Base-by-base conservation (phyloP, 139 green algal genomes). In the Zygnema cylindricum region DNA sequence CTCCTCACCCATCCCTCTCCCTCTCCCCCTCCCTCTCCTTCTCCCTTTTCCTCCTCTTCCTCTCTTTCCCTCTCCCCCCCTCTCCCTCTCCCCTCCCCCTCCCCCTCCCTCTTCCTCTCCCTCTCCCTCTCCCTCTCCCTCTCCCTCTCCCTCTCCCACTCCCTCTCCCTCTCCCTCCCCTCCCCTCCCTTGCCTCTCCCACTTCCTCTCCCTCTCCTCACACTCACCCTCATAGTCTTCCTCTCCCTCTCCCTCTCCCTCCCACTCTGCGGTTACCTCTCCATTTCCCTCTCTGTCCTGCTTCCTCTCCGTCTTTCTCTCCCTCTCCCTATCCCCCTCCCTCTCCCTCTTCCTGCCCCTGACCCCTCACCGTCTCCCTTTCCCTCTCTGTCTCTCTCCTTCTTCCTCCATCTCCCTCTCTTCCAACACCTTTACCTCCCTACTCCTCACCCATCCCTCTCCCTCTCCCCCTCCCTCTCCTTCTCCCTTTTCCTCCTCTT, bases 221-320 rank as follows among this genome's bases (percentile, higher is more conserved):
- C n/a, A n/a, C n/a, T n/a, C n/a, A n/a, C n/a, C n/a, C n/a, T n/a
- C n/a, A n/a, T n/a, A n/a, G n/a, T n/a, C n/a, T n/a, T n/a, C n/a
- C n/a, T n/a, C n/a, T n/a, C n/a, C n/a, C n/a, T n/a, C n/a, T n/a
- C n/a, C n/a, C n/a, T n/a, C 30, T 73, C 57, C 57, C 30, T 73
- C 57, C 57, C 57, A n/a, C 57, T 73, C 25, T 30, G 30, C 57
- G 25, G 30, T 73, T 30, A n/a, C 30, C 57, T 73, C 30, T 30
- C 57, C 30, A 30, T 73, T 73, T 73, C 57, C 30, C 57, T 73
- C 57, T 73, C 57, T 30, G 57, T 73, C n/a, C n/a, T n/a, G n/a
- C n/a, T n/a, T n/a, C n/a, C n/a, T n/a, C n/a, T n/a, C n/a, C n/a
- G n/a, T n/a, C n/a, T n/a, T n/a, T n/a, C n/a, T n/a, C n/a, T n/a